Percentiles rank a stretch among this genome's conserved stretches.
phyloP scores from a whole-genome alignment of 768 basidiomycete species.

The Xerocomellus dryophilus region DNA sequence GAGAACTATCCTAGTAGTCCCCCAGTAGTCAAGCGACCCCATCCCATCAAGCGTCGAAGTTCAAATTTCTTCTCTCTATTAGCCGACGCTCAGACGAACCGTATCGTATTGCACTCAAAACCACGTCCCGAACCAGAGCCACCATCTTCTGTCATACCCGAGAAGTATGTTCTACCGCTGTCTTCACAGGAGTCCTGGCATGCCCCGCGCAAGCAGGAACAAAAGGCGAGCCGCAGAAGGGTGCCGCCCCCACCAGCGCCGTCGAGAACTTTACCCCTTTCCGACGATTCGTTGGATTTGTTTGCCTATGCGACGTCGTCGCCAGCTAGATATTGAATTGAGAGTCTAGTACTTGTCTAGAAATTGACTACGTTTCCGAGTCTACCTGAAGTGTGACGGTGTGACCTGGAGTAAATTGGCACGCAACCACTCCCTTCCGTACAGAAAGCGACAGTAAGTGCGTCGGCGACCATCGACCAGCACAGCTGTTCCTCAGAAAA shows the following conservation, averaged over 20 bases:
- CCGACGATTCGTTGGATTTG: conserved; percentile 51
- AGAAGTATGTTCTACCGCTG: conserved; percentile 10
- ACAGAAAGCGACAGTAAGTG: background rate
- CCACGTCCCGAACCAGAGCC: background rate
- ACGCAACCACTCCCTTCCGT: too few species aligned
- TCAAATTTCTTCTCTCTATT: conserved; percentile 40
- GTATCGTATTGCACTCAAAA: conserved; percentile 34
- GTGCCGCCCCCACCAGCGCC: background rate
- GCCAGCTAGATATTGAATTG: conserved; percentile 19
- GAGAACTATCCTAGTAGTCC: conserved; percentile 17
- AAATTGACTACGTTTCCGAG: too few species aligned
- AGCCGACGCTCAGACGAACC: conserved; percentile 38
- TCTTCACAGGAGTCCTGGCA: conserved; percentile 6
- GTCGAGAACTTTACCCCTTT: conserved; percentile 24
- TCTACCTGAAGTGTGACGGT: too few species aligned
- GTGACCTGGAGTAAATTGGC: too few species aligned
- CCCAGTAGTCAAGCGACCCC: conserved; percentile 6
- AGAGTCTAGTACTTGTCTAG: background rate
- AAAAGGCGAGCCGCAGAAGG: conserved; percentile 2
- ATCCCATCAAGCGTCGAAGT: conserved; percentile 15
- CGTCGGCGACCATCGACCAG: background rate
- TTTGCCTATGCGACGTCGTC: conserved; percentile 40
- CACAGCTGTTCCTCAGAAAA: background rate
- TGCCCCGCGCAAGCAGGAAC: conserved; percentile 9
- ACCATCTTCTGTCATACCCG: conserved; percentile 13